Conservation (phyloP, 805 yeast genomes). For the Cyberlindnera mycetangii region DNA sequence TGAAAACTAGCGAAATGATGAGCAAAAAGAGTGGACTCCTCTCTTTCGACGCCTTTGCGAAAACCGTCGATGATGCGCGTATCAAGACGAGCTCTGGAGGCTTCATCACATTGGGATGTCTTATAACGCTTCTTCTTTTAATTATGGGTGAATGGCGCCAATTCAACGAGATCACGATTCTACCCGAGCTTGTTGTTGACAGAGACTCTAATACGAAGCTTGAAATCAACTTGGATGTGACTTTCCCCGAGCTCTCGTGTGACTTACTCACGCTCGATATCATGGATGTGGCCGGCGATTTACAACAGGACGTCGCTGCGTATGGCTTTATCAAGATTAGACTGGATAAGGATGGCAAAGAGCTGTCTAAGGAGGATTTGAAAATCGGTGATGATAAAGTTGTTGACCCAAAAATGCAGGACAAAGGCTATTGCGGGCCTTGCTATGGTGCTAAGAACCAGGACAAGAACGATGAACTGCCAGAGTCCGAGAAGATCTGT, state of each 20-base stretch:
- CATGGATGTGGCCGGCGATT: slow-evolving; percentile 85
- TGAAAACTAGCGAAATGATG: too few relatives aligned
- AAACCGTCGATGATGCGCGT: slow-evolving; percentile 91
- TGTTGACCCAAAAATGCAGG: slow-evolving; percentile 21
- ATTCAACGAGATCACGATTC: slow-evolving; percentile 61
- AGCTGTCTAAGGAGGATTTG: slow-evolving; percentile 39
- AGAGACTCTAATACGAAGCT: slow-evolving; percentile 71
- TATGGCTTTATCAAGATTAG: slow-evolving; percentile 74
- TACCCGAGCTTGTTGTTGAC: slow-evolving; percentile 89
- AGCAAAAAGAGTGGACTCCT: slow-evolving; percentile 33
- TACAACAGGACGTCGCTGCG: slow-evolving; percentile 66
- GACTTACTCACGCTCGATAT: slow-evolving; percentile 77
- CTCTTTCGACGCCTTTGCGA: slow-evolving; percentile 85
- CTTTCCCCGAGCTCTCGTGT: slow-evolving; percentile 86
- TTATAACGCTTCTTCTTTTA: slow-evolving; percentile 56
- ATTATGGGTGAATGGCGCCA: slow-evolving; percentile 73
- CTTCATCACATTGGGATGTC: slow-evolving; percentile 71
- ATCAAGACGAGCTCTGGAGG: slow-evolving; percentile 91
- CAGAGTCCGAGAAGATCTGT: slow-evolving; percentile 48
- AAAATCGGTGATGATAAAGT: slow-evolving; percentile 38
- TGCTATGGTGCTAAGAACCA: slow-evolving; percentile 85
- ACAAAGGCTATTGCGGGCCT: slow-evolving; percentile 70
- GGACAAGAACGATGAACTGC: slow-evolving; percentile 37
- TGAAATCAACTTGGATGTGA: slow-evolving; percentile 75
- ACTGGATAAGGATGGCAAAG: slow-evolving; percentile 50